Evolutionary conservation across 495 filamentous ascomycete genomes (phyloP).

Genomic region (Letharia columbiana): DNA sequence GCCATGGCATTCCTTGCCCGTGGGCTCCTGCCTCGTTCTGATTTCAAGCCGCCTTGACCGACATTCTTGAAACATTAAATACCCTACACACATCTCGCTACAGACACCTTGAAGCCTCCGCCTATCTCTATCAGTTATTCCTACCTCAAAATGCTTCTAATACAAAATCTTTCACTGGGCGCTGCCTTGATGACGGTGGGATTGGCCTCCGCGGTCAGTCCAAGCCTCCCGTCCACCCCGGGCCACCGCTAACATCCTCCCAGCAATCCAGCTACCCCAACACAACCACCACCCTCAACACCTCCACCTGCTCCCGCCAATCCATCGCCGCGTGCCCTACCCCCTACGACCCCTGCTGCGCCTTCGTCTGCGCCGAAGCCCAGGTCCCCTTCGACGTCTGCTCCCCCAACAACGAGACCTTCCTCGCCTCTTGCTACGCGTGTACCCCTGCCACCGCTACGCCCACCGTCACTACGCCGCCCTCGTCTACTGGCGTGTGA

Average conservation of each 20-base stretch:
- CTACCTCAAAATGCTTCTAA: not conserved
- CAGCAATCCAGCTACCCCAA: not conserved
- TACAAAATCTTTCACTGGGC: not conserved
- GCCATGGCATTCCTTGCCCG: not conserved
- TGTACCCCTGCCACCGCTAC: not conserved
- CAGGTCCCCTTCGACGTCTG: conserved; percentile 23
- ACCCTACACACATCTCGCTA: not conserved
- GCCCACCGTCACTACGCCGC: not conserved
- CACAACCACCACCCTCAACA: not conserved
- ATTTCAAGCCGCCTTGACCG: not conserved
- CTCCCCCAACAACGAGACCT: conserved; percentile 14
- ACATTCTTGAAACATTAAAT: not conserved
- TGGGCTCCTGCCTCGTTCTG: not conserved
- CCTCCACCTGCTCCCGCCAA: conserved; percentile 12
- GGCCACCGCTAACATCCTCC: not conserved
- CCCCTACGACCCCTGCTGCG: conserved; percentile 21
- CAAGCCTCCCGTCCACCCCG: not conserved
- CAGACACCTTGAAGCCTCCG: not conserved
- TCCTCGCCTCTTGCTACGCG: conserved; percentile 9
- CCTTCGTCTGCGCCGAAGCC: conserved; percentile 22
- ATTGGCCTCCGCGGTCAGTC: not conserved
- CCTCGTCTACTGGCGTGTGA: conserved; percentile 6
- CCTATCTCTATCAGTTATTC: not conserved
- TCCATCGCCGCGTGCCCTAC: conserved; percentile 17
- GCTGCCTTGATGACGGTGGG: not conserved